Conservation (phyloP, 129 eudicot genomes). For the Dittrichia graveolens region DNA sequence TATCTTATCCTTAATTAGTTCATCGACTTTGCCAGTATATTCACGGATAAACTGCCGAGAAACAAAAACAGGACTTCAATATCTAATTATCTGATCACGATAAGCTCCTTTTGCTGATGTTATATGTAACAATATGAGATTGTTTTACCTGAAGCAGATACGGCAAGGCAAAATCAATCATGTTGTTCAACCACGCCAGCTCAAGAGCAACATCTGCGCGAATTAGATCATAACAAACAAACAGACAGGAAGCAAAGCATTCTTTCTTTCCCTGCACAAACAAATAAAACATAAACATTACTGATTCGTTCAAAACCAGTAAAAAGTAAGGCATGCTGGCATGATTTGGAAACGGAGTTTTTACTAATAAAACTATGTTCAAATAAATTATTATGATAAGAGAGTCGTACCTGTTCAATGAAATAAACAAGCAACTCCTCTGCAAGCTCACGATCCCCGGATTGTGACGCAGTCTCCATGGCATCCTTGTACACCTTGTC, state of each 20-base stretch:
- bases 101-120: background rate
- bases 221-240: constrained; percentile 87
- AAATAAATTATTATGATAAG: background rate
- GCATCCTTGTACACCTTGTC: constrained; percentile 95
- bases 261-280: constrained; percentile 93
- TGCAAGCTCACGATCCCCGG: constrained; percentile 98
- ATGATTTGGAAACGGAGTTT: too few species aligned
- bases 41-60: constrained; percentile 78
- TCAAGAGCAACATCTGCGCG: constrained; percentile 94
- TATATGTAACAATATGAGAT: background rate
- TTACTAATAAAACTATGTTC: too few species aligned
- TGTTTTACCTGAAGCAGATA: constrained; percentile 82
- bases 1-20: constrained; percentile 70
- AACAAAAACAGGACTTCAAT: background rate
- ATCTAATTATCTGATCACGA: background rate
- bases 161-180: constrained; percentile 98
- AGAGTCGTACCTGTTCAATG: constrained; percentile 71
- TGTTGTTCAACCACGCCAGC: constrained; percentile 98
- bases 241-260: constrained; percentile 97
- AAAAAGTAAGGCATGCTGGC: background rate
- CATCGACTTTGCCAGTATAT: constrained; percentile 88
- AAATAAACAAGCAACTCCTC: constrained; percentile 91
- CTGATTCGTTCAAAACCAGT: constrained; percentile 7
- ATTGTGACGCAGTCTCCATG: constrained; percentile 97
- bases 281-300: constrained; percentile 20